phyloP scores from a whole-genome alignment of 2,329 filamentous ascomycete species.

The Diaporthe vexans region DNA sequence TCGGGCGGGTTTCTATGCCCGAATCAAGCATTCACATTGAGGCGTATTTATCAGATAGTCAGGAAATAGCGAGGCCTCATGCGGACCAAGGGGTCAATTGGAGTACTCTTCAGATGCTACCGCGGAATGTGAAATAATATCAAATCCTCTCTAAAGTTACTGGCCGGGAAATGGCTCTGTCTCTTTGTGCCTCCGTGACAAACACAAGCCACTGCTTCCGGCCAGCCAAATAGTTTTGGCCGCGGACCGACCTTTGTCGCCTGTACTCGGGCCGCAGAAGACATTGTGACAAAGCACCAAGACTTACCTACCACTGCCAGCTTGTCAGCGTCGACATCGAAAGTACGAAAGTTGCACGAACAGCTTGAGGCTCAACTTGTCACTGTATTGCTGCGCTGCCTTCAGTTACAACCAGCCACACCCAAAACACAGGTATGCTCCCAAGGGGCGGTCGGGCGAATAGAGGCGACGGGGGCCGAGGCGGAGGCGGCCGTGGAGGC shows the following conservation, averaged over 20 bases:
- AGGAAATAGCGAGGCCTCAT: background rate
- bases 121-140: background rate
- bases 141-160: background rate
- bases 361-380: background rate
- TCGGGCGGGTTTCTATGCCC: too few species aligned
- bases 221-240: background rate
- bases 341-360: too few species aligned
- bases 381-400: background rate
- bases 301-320: too few species aligned
- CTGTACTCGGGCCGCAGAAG: background rate
- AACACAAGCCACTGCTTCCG: background rate
- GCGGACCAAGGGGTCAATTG: background rate
- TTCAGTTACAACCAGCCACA: too few species aligned
- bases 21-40: too few species aligned
- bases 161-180: too few species aligned
- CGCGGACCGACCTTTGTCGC: background rate
- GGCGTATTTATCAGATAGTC: too few species aligned
- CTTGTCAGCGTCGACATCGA: too few species aligned
- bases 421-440: background rate
- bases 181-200: background rate
- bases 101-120: background rate
- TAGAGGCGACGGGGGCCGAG: background rate
- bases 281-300: background rate
- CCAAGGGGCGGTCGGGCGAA: background rate
- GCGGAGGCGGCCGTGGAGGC: too few species aligned